Conservation (phyloP, 352 stramenopile genomes). For the Pythium rhizo-oryzae region DNA sequence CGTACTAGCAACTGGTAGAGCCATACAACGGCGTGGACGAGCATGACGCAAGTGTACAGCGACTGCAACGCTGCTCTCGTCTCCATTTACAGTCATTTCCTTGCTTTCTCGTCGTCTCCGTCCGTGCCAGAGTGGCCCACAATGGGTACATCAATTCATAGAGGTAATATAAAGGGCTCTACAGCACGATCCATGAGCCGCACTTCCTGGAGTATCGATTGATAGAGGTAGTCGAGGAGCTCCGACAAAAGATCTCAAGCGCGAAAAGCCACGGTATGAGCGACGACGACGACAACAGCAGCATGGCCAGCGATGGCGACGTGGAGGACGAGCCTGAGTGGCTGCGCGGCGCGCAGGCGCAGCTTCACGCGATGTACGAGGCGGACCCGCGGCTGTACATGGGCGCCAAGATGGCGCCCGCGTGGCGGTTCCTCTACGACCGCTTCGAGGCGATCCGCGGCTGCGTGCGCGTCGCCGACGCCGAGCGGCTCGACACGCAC, state of each 20-base stretch:
- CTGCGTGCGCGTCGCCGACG: constrained; percentile 3
- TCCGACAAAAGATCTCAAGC: not conserved
- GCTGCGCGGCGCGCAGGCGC: not conserved
- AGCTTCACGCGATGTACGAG: not conserved
- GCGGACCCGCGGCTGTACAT: not conserved
- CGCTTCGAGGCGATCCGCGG: not conserved
- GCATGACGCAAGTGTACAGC: too few relatives aligned
- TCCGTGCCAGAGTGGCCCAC: too few relatives aligned
- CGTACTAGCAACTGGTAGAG: not conserved
- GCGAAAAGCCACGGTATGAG: not conserved
- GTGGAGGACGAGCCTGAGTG: not conserved
- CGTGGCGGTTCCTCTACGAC: constrained; percentile 8
- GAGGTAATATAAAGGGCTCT: too few relatives aligned
- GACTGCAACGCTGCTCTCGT: too few relatives aligned
- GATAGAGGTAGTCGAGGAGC: not conserved
- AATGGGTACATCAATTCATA: too few relatives aligned
- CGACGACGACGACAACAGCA: constrained; percentile 2
- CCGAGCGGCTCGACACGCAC: constrained; percentile 7
- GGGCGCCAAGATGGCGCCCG: not conserved
- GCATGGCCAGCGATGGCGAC: not conserved
- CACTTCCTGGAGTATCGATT: too few relatives aligned
- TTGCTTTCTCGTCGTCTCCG: too few relatives aligned
- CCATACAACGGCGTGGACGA: too few relatives aligned
- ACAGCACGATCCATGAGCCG: too few relatives aligned
- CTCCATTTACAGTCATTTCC: too few relatives aligned